phyloP scores from a whole-genome alignment of 2,329 filamentous ascomycete genomes.

The Penicillium verrucosum region DNA sequence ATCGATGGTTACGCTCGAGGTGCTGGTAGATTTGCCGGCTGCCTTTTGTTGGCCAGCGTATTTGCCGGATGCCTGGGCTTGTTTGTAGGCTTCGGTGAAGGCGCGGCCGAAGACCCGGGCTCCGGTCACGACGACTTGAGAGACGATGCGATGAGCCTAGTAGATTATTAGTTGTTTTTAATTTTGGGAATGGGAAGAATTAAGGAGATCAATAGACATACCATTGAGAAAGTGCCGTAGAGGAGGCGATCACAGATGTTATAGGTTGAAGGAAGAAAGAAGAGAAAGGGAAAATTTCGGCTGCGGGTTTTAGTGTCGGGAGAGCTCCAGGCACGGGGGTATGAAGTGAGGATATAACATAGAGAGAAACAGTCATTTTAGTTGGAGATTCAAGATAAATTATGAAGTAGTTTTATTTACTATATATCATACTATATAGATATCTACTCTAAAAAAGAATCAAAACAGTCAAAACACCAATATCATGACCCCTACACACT shows the following conservation, averaged over 20 bases:
- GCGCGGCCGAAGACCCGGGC: conserved; percentile 88
- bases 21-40: conserved; percentile 52
- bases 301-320: conserved; percentile 25
- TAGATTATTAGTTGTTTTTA: conserved; percentile 5
- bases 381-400: neutral
- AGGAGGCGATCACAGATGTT: conserved; percentile 9
- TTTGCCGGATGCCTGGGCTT: conserved; percentile 81
- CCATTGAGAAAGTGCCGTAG: conserved; percentile 23
- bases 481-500: neutral
- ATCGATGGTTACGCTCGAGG: conserved; percentile 81
- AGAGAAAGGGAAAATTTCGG: conserved; percentile 30
- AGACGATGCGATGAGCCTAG: conserved; percentile 91
- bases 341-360: neutral
- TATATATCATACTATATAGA: neutral
- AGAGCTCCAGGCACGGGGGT: conserved; percentile 7
- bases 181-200: neutral
- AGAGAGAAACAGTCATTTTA: neutral
- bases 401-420: neutral
- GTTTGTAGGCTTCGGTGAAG: conserved; percentile 90
- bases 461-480: neutral
- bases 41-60: conserved; percentile 72
- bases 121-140: conserved; percentile 87
- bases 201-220: conserved; percentile 11
- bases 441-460: neutral
- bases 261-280: conserved; percentile 21